A percentile compares a stretch with the other conserved stretches of the same genome.
phyloP scores from a whole-genome alignment of 805 yeast species.

The Spathaspora hagerdaliae region DNA sequence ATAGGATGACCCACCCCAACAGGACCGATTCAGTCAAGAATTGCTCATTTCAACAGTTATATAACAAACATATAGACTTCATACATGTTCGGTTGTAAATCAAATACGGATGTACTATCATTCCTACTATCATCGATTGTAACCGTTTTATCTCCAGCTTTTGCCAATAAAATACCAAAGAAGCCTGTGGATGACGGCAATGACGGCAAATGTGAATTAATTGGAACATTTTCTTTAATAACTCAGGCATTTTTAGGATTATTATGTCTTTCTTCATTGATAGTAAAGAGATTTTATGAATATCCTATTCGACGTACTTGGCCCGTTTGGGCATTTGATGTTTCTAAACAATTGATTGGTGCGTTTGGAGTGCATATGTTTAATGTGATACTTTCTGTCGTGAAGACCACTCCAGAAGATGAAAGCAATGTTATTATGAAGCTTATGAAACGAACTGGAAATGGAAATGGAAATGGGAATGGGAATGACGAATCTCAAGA shows the following conservation, averaged over 20 bases:
- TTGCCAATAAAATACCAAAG: not conserved
- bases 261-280: constrained; percentile 67
- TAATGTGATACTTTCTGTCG: constrained; percentile 67
- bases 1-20: too few species aligned
- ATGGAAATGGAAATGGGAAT: constrained; percentile 27
- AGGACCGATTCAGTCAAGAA: too few species aligned
- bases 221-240: constrained; percentile 83
- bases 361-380: constrained; percentile 79
- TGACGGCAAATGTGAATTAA: constrained; percentile 38
- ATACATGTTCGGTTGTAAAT: not conserved
- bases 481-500: constrained; percentile 16
- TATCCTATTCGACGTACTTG: constrained; percentile 78
- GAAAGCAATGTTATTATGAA: not conserved
- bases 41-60: too few species aligned
- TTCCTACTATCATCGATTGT: not conserved
- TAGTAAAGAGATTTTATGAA: constrained; percentile 74
- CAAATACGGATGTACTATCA: not conserved
- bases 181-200: constrained; percentile 7
- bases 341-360: constrained; percentile 84
- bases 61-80: not conserved
- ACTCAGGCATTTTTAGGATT: constrained; percentile 77
- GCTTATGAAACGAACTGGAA: not conserved
- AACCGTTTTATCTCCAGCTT: not conserved
- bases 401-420: constrained; percentile 33
- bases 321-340: constrained; percentile 87